Percentiles rank a stretch among this genome's conserved stretches.
Evolutionary conservation across 2,329 filamentous ascomycete species (phyloP).

Genomic region (Tolypocladium pustulatum): DNA sequence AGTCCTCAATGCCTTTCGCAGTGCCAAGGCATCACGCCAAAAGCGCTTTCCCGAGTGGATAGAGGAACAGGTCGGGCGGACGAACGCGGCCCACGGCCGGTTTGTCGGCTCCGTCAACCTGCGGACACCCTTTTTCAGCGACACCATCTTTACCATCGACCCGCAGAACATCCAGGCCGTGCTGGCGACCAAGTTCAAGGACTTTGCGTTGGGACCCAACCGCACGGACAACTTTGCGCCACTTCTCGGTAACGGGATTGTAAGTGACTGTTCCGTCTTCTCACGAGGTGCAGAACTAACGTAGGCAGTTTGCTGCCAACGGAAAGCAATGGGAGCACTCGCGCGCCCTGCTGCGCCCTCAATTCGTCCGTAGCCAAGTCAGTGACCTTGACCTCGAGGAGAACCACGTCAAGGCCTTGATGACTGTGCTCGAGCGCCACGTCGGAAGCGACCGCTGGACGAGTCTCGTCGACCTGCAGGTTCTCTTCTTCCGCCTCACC

Average conservation of each 20-base stretch:
- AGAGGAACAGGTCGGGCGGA: slow-evolving; percentile 1
- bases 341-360: slow-evolving; percentile 26
- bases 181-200: slow-evolving; percentile 14
- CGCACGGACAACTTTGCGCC: slow-evolving; percentile 18
- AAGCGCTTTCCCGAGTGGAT: slow-evolving; percentile 8
- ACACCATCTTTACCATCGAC: slow-evolving; percentile 11
- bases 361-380: slow-evolving; percentile 31
- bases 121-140: slow-evolving; percentile 9
- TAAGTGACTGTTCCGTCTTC: slow-evolving; percentile 1
- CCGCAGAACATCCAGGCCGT: slow-evolving; percentile 18
- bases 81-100: slow-evolving; percentile 5
- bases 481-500: slow-evolving; percentile 37
- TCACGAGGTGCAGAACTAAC: neutral
- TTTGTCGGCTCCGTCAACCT: slow-evolving; percentile 8
- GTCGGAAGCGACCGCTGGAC: slow-evolving; percentile 23
- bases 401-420: slow-evolving; percentile 21
- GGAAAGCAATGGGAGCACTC: slow-evolving; percentile 26
- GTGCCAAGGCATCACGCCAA: slow-evolving; percentile 6
- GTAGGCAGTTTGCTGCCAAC: slow-evolving; percentile 19
- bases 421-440: slow-evolving; percentile 10
- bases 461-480: slow-evolving; percentile 29
- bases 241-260: slow-evolving; percentile 32
- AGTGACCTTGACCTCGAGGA: slow-evolving; percentile 31
- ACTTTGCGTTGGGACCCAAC: slow-evolving; percentile 13
- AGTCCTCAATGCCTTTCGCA: slow-evolving; percentile 2